These are phyloP conservation scores for Leccinum longicurvipes DNA, from an alignment of 768 basidiomycete genomes.

Conservation along the genomic window DNA sequence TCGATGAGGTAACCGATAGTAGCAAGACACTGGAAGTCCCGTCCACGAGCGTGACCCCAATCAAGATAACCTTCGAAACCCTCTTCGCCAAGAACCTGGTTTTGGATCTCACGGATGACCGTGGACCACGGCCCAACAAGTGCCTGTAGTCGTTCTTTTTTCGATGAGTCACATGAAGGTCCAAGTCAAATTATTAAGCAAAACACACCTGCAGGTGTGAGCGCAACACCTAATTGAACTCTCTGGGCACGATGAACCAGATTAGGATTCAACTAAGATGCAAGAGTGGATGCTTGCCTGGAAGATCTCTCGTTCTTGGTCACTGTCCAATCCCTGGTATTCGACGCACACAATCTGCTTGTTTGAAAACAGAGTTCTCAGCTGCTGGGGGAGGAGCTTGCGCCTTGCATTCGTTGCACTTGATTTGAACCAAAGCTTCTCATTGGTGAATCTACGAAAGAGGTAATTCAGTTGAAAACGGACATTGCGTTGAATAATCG, in stretches of 20 bases:
- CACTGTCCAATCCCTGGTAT: constrained; percentile 44
- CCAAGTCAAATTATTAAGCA: background rate
- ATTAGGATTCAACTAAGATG: background rate
- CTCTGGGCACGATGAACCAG: constrained; percentile 31
- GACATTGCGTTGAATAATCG: background rate
- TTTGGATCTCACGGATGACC: constrained; percentile 40
- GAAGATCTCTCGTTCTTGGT: constrained; percentile 68
- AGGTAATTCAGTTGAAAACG: background rate
- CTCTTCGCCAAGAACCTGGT: constrained; percentile 32
- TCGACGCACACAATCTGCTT: constrained; percentile 53
- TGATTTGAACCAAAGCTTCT: constrained; percentile 38
- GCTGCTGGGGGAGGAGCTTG: constrained; percentile 33
- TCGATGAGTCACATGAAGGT: background rate
- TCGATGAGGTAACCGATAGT: constrained; percentile 35
- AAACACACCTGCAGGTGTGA: constrained; percentile 45
- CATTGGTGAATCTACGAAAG: constrained; percentile 27
- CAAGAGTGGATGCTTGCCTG: constrained; percentile 34
- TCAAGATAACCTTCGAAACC: constrained; percentile 38
- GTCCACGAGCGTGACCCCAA: constrained; percentile 43
- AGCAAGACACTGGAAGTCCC: constrained; percentile 45
- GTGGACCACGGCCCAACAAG: constrained; percentile 45
- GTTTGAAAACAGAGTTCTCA: constrained; percentile 38
- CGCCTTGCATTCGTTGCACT: constrained; percentile 16
- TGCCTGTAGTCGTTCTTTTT: constrained; percentile 48
- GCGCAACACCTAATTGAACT: constrained; percentile 50